Conservation (phyloP, 2,329 filamentous ascomycete species). For the Ophiognomonia clavigignenti-juglandacearum region DNA sequence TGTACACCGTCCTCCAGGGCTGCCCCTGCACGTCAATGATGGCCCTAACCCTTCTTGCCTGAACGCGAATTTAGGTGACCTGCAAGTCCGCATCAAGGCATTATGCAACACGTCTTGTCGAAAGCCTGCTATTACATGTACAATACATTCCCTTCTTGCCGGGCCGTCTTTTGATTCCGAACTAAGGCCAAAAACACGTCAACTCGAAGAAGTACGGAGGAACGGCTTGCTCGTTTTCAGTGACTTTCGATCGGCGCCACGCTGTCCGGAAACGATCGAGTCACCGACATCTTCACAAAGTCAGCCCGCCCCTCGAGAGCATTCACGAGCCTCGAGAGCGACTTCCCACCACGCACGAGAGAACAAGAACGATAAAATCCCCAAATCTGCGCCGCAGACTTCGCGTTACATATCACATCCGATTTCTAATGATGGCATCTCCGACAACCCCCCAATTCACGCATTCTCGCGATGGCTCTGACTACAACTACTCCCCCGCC, state of each 20-base stretch:
- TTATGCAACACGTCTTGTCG: constrained; percentile 12
- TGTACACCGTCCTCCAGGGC: too few relatives aligned
- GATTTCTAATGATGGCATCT: constrained; percentile 37
- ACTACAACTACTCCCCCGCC: constrained; percentile 43
- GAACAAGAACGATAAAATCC: constrained; percentile 14
- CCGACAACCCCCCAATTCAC: constrained; percentile 46
- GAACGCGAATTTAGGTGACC: too few relatives aligned
- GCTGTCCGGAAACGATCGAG: neutral
- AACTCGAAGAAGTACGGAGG: neutral
- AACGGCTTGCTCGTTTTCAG: too few relatives aligned
- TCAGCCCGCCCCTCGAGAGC: neutral
- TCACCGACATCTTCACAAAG: neutral
- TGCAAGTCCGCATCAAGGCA: too few relatives aligned
- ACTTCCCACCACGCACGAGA: neutral
- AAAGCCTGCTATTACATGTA: constrained; percentile 10
- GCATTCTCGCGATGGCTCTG: constrained; percentile 55
- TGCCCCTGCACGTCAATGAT: too few relatives aligned
- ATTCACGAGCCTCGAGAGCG: neutral
- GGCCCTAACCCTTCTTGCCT: too few relatives aligned
- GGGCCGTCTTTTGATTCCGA: too few relatives aligned
- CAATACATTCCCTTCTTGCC: too few relatives aligned
- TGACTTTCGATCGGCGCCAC: too few relatives aligned
- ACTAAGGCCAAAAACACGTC: too few relatives aligned
- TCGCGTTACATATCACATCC: too few relatives aligned
- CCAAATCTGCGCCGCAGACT: too few relatives aligned